phyloP scores from a whole-genome alignment of 202 grass and related monocot genomes.

The Eragrostis tef region DNA sequence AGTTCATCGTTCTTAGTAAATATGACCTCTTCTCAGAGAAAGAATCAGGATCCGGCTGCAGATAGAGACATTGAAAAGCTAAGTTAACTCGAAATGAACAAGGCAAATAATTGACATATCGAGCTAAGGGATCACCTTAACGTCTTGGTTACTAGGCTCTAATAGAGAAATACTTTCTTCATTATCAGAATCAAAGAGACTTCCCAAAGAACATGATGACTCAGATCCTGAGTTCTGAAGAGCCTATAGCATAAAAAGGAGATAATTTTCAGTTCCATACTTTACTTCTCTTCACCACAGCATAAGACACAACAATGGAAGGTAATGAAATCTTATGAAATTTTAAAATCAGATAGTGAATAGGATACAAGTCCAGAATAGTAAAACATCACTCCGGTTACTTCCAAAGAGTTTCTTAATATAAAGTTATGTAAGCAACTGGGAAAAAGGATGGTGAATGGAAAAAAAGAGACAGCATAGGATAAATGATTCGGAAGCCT shows the following conservation, averaged over 20 bases:
- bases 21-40: slow-evolving; percentile 65
- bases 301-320: neutral
- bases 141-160: slow-evolving; percentile 45
- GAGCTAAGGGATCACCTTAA: slow-evolving; percentile 59
- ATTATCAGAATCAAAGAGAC: slow-evolving; percentile 72
- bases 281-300: slow-evolving; percentile 20
- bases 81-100: slow-evolving; percentile 33
- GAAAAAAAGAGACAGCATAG: neutral
- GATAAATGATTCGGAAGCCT: neutral
- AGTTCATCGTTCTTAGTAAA: slow-evolving; percentile 75
- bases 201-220: slow-evolving; percentile 69
- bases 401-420: slow-evolving; percentile 24
- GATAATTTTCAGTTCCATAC: slow-evolving; percentile 28
- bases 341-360: neutral
- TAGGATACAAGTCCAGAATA: slow-evolving; percentile 12
- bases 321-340: slow-evolving; percentile 36
- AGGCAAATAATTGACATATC: slow-evolving; percentile 31
- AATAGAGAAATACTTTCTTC: slow-evolving; percentile 56
- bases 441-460: neutral
- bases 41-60: slow-evolving; percentile 57
- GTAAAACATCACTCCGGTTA: slow-evolving; percentile 30
- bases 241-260: slow-evolving; percentile 54
- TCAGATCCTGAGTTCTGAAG: slow-evolving; percentile 60
- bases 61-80: slow-evolving; percentile 31
- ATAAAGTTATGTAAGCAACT: slow-evolving; percentile 30